A percentile compares a stretch with the other conserved stretches of the same genome.
These are phyloP conservation scores for Alternaria brassicicola DNA, from an alignment of 2,329 filamentous ascomycete genomes.

Conservation along the genomic window DNA sequence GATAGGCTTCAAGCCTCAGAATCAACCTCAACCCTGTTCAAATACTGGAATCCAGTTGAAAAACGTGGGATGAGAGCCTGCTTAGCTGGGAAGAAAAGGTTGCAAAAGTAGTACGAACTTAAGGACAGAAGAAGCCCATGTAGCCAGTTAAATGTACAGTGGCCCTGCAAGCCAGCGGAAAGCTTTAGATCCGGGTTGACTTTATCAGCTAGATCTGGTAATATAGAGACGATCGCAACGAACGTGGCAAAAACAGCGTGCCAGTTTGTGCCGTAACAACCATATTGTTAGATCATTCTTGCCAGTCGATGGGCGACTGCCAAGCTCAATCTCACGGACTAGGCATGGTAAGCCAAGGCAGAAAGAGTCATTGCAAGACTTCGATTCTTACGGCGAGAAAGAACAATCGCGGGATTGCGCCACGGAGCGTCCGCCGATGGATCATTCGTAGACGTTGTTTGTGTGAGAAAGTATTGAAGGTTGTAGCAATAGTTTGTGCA, in stretches of 20 bases:
- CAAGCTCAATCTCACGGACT: no score
- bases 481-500: no score
- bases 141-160: conserved; percentile 49
- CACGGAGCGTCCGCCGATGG: no score
- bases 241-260: conserved; percentile 25
- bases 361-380: no score
- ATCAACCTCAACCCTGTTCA: conserved; percentile 9
- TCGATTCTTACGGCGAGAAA: no score
- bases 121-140: conserved; percentile 36
- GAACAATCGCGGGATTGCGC: no score
- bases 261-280: conserved; percentile 29
- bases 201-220: conserved; percentile 28
- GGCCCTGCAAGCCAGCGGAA: conserved; percentile 26
- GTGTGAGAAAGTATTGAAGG: no score
- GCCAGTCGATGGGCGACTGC: no score
- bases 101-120: conserved; percentile 37
- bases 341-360: no score
- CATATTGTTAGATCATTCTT: conserved; percentile 22
- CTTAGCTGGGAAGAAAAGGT: conserved; percentile 41
- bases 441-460: no score
- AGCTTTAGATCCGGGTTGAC: conserved; percentile 21
- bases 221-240: conserved; percentile 19
- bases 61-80: conserved; percentile 37
- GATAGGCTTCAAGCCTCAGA: neutral
- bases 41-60: conserved; percentile 10